A percentile compares a stretch with the other conserved stretches of the same genome.
Evolutionary conservation across 805 yeast genomes (phyloP).

Genomic region (Peterozyma toletana): DNA sequence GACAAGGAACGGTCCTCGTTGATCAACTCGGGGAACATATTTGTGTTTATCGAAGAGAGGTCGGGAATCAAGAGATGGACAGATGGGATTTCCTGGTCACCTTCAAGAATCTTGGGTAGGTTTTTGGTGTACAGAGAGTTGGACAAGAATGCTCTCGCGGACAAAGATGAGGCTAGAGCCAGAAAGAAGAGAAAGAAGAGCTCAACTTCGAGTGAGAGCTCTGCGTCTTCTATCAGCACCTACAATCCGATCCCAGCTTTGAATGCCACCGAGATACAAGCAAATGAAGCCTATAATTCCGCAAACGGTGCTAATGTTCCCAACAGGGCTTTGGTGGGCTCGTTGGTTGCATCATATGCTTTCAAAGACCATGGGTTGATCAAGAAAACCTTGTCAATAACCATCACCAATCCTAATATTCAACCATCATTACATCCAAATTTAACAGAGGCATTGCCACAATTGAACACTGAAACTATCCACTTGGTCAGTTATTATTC

Average conservation of each 20-base stretch:
- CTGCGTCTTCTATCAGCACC: constrained; percentile 8
- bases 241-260: background rate
- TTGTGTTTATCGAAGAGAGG: constrained; percentile 76
- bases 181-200: constrained; percentile 9
- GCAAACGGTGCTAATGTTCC: constrained; percentile 7
- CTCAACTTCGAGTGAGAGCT: constrained; percentile 9
- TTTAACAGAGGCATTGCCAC: constrained; percentile 12
- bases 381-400: constrained; percentile 73
- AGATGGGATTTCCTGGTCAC: constrained; percentile 93
- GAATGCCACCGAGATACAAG: constrained; percentile 6
- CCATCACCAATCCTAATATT: constrained; percentile 26
- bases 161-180: constrained; percentile 4
- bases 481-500: constrained; percentile 78
- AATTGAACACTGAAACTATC: constrained; percentile 32
- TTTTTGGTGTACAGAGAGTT: constrained; percentile 78
- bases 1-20: constrained; percentile 64
- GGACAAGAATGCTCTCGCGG: constrained; percentile 32
- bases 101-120: constrained; percentile 80
- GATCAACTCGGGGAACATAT: constrained; percentile 72
- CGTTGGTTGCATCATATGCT: constrained; percentile 51
- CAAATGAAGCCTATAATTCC: constrained; percentile 1
- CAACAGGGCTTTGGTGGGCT: constrained; percentile 43
- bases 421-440: constrained; percentile 8
- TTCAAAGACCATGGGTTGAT: constrained; percentile 69
- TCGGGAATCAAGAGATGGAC: constrained; percentile 93